A percentile compares a stretch with the other conserved stretches of the same genome.
Evolutionary conservation across 2,329 filamentous ascomycete species (phyloP).

Genomic region (Trichoderma gracile): DNA sequence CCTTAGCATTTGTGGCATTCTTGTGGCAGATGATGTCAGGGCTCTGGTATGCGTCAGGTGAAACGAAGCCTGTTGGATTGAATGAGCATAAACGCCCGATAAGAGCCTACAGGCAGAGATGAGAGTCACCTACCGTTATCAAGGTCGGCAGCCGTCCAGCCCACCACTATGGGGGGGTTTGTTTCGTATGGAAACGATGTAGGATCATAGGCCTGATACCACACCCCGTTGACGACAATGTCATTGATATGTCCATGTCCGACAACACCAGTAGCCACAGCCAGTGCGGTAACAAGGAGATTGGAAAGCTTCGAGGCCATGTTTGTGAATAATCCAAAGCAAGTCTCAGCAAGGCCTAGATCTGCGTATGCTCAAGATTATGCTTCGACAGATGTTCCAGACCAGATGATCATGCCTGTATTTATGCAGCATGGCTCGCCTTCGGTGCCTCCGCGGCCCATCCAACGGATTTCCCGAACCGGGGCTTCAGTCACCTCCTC

Average conservation of each 20-base stretch:
- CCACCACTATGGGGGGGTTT: conserved; percentile 41
- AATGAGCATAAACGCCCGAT: not conserved
- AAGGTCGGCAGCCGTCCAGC: conserved; percentile 46
- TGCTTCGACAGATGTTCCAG: not conserved
- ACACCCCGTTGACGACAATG: conserved; percentile 48
- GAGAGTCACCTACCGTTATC: conserved; percentile 38
- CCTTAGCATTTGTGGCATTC: conserved; percentile 42
- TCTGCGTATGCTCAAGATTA: not conserved
- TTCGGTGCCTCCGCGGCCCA: not conserved
- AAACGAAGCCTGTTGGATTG: conserved; percentile 43
- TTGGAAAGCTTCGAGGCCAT: conserved; percentile 14
- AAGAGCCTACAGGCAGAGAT: not conserved
- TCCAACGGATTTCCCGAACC: not conserved
- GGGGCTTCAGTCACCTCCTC: not conserved
- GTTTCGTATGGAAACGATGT: conserved; percentile 39
- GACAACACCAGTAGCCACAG: conserved; percentile 15
- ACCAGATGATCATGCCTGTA: conserved; percentile 16
- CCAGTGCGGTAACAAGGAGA: conserved; percentile 11
- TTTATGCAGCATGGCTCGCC: conserved; percentile 14
- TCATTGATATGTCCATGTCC: conserved; percentile 45
- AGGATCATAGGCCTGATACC: conserved; percentile 45
- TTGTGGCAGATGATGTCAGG: conserved; percentile 54
- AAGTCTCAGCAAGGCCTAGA: not conserved
- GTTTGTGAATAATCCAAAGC: not conserved
- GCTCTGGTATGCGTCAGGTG: conserved; percentile 45